Evolutionary conservation across 2,329 filamentous ascomycete species (phyloP), one percentile per base, ranked within the genome.

Genomic region (Bipolaris victoriae): DNA sequence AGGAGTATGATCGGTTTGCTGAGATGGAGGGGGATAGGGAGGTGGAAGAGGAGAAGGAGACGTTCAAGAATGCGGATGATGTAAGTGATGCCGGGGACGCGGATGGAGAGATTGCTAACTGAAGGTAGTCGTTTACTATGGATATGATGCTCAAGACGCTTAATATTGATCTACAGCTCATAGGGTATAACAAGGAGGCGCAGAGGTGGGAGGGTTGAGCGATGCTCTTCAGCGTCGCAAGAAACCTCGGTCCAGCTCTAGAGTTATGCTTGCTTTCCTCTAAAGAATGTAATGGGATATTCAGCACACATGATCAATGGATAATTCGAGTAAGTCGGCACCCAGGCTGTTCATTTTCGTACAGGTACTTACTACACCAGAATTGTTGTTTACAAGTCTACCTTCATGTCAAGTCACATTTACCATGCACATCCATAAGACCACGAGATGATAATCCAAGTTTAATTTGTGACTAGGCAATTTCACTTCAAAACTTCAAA

Each of bases 121-220:
- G 9, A 3, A n/a, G 3, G 6, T 55, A 75, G 86, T 83, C 82
- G 11, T 89, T 90, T 66, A 89, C 86, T 11, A 88, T 90, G 83
- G 86, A 84, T 46, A 86, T 85, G 82, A 90, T 90, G 88, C 79
- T 90, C 15, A 83, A 82, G 62, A 85, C 82, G 29, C 76, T 90
- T 57, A 87, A 88, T 66, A 83, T 90, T 55, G 86, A 89, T 53
- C 74, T 85, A 4, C 77, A 81, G 47, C 68, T 84, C n/a, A 87
- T 90, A 62, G 88, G 87, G 5, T 90, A 84, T 70, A 86, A 88
- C 71, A 80, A 81, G 56, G 72, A 78, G 11, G 72, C 77, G 51
- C 84, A 88, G 69, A 78, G 79, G 68, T 90, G 88, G 88, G 75
- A 81, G 49, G 80, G 80, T 57, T 85, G 73, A 83, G 29, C 26